Evolutionary conservation across 495 filamentous ascomycete species (phyloP).

Genomic region (Aspergillus panamensis): DNA sequence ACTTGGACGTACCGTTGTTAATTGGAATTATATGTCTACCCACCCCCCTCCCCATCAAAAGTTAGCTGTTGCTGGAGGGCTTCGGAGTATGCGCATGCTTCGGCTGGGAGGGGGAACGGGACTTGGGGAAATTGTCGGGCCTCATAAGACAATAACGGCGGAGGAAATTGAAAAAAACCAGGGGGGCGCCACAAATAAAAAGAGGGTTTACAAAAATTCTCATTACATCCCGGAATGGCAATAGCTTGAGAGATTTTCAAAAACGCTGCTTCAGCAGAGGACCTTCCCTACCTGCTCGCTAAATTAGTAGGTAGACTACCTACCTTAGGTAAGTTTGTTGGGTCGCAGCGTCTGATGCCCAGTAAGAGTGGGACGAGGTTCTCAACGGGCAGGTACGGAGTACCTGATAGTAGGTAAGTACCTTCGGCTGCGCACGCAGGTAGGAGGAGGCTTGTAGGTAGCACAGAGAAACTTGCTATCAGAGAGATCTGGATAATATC

Average conservation of each 20-base stretch:
- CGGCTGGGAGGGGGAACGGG: background rate
- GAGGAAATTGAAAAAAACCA: background rate
- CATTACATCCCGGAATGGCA: background rate
- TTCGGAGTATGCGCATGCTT: background rate
- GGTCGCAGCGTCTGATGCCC: background rate
- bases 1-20: background rate
- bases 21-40: background rate
- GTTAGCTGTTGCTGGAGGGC: too few species aligned
- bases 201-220: background rate
- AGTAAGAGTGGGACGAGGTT: background rate
- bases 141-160: background rate
- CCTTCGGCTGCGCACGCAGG: background rate
- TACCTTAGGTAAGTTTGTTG: background rate
- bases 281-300: too few species aligned
- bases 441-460: background rate
- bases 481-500: slow-evolving; percentile 2
- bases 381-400: background rate
- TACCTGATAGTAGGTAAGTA: too few species aligned
- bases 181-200: background rate
- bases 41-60: background rate
- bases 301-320: too few species aligned
- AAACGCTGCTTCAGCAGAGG: background rate
- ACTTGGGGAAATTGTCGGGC: background rate
- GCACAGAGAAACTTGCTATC: background rate
- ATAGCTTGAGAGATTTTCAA: background rate